Evolutionary conservation across 257 asterid species (phyloP).

Genomic region (Mentha longifolia): DNA sequence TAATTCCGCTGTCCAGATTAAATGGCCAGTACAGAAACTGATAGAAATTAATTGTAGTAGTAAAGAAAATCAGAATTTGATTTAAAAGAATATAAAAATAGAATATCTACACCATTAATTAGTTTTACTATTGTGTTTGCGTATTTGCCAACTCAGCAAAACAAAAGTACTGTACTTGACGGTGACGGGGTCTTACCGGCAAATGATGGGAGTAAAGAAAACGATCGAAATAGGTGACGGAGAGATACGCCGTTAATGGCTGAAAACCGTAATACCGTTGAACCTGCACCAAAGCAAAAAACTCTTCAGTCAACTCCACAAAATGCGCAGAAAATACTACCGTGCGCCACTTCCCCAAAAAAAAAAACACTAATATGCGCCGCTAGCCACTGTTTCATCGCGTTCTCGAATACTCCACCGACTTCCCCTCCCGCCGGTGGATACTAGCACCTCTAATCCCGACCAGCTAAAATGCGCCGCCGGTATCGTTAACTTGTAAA

Average conservation of each 20-base stretch:
- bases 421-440: conserved; percentile 23
- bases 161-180: conserved; percentile 8
- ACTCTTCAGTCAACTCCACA: conserved; percentile 32
- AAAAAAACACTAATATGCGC: conserved; percentile 27
- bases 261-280: conserved; percentile 82
- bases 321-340: conserved; percentile 34
- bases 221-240: conserved; percentile 89
- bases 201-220: conserved; percentile 69
- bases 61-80: neutral
- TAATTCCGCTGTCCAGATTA: conserved; percentile 9
- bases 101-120: neutral
- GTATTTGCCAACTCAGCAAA: neutral
- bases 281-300: conserved; percentile 59
- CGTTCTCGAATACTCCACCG: conserved; percentile 28
- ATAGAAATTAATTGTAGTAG: neutral
- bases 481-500: neutral
- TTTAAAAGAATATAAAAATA: neutral
- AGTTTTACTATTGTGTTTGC: too few species aligned
- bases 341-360: conserved; percentile 20
- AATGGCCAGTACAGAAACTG: conserved; percentile 13
- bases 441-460: conserved; percentile 25
- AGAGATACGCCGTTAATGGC: conserved; percentile 88
- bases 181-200: conserved; percentile 68
- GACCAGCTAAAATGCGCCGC: conserved; percentile 33
- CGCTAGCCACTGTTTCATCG: conserved; percentile 42